Base-by-base conservation (phyloP, 345 rosid genomes). In the Gossypium turneri region DNA sequence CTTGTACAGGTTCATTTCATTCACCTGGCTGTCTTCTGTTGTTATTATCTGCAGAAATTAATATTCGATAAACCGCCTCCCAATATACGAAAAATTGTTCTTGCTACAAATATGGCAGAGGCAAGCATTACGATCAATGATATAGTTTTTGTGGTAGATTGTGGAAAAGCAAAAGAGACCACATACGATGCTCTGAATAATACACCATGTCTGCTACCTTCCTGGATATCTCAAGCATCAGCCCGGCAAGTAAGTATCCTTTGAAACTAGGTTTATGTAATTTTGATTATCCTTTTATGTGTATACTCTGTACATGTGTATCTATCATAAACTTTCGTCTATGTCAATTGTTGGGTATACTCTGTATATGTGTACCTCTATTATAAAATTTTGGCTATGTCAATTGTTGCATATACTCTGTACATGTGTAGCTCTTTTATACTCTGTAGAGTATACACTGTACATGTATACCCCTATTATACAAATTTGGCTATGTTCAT, bases 131-230 rank as follows among this genome's bases (percentile, higher is more conserved):
- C 99, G 65, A 93, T 95, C 81, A 93, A 93, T 63, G 98, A 95
- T 79, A 60, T 93, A 67, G 99, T 95, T 78, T 95, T 90, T 80
- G 99, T 95, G 45, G 89, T 95, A 75, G 99, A 95, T 76, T 93
- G 98, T 82, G 99, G 99, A 70, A 95, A 95, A 82, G 99, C 98
- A 9, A 95, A 95, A 86, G 99, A 95, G 85, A 95, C 99, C 65
- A 89, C 97, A n/a, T 95, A 95, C 80, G 99, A 95, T 85, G 99
- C 98, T 75, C 80, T 95, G 84, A 95, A 95, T 81, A 95, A 95
- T 84, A 95, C 98, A 34, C 99, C 98, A n/a, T 95, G 98, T 85
- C 81, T 95, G 80, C 87, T 95, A 66, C 97, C 99, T 71, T 90
- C 99, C 22, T 95, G 99, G 99, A 88, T 95, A 83, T 93, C 99